Base-by-base conservation (phyloP, 345 rosid genomes). In the Cardamine occulta region DNA sequence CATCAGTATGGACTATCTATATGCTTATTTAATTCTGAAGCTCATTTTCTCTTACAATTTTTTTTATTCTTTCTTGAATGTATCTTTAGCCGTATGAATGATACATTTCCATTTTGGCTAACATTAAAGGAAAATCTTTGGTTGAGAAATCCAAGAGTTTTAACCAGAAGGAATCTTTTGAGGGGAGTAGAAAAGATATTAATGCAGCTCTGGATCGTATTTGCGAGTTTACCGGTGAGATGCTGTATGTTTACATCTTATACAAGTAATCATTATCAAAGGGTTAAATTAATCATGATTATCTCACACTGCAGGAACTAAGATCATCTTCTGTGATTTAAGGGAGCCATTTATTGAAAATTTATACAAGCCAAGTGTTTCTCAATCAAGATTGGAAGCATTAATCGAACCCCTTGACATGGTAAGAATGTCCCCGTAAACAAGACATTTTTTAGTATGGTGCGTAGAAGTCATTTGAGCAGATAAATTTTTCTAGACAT, bases 311-410 rank as follows among this genome's bases (percentile, higher is more conserved):
- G 80, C 93, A 91, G 98, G 97, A 74, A 94, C 92, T 54, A 94
- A 91, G 80, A 88, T 91, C 74, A 80, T 94, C 73, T 94, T 94
- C 83, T 94, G 88, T 80, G 97, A 94, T 85, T 79, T 94, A 80
- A 83, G 88, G 87, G 97, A 87, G 74, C 88, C 91, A 44, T 86
- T 94, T 81, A 86, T 94, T 31, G 93, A 94, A 68, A 80, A 90
- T 75, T 68, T 94, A 73, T 94, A 94, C 74, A 91, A 86, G 82
- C 91, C 93, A 37, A 87, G 75, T 63, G 96, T 90, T 75, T 78
- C 89, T 54, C 93, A 88, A 47, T 84, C 88, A 15, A 84, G 98
- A 82, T 70, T 94, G 84, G 98, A 91, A 86, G 85, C 85, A 66
- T 58, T 91, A 54, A 83, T 91, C 52, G 98, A 91, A 81, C 86